phyloP scores from a whole-genome alignment of 2,329 filamentous ascomycete genomes.

The Trichoderma koningiopsis region DNA sequence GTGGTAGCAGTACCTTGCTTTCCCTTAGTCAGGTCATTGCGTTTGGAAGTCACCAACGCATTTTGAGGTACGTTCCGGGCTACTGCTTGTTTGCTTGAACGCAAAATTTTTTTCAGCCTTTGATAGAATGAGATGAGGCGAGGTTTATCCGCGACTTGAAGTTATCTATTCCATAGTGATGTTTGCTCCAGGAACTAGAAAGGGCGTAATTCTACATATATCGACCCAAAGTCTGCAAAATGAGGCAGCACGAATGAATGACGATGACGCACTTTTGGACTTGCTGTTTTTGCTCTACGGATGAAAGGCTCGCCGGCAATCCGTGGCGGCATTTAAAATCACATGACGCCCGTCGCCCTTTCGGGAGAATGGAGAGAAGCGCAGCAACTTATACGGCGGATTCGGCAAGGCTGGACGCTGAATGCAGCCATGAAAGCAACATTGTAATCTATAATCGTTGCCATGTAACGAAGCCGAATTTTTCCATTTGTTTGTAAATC shows the following conservation, averaged over 20 bases:
- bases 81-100: neutral
- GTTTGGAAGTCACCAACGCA: neutral
- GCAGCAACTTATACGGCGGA: constrained; percentile 5
- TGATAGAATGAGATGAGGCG: neutral
- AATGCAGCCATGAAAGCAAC: neutral
- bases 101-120: neutral
- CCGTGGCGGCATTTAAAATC: constrained; percentile 7
- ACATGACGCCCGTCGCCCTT: constrained; percentile 15
- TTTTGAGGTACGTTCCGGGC: constrained; percentile 8
- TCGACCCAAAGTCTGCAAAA: neutral
- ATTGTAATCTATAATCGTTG: neutral
- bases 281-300: constrained; percentile 1
- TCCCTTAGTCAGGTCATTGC: neutral
- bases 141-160: constrained; percentile 11
- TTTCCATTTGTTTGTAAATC: neutral
- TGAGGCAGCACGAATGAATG: neutral
- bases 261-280: neutral
- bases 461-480: neutral
- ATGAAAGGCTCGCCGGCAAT: constrained; percentile 8
- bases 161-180: neutral
- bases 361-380: constrained; percentile 5
- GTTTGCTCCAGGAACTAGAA: neutral
- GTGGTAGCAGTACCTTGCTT: neutral
- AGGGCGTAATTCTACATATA: neutral
- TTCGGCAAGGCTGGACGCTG: neutral